These are phyloP conservation scores for Draba incana DNA, from an alignment of 345 rosid genomes.

Conservation along the genomic window DNA sequence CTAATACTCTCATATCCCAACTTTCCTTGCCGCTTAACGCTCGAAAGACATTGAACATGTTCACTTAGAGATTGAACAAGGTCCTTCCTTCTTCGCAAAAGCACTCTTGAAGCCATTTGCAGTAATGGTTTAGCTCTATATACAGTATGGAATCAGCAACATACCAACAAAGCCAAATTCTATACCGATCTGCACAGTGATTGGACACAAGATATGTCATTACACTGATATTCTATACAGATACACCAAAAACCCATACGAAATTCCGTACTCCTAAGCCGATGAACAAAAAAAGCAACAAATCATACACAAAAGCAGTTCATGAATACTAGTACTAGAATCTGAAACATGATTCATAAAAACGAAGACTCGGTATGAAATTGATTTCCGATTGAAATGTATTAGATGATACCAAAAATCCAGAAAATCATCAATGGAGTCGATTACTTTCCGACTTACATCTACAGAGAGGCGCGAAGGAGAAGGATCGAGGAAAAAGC, in stretches of 20 bases:
- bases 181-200: conserved; percentile 35
- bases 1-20: conserved; percentile 32
- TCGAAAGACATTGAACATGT: conserved; percentile 46
- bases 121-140: conserved; percentile 25
- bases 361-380: background rate
- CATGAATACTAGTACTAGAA: background rate
- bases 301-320: background rate
- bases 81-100: conserved; percentile 57
- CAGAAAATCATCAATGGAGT: conserved; percentile 20
- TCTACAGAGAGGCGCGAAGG: conserved; percentile 14
- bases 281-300: background rate
- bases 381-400: conserved; percentile 23
- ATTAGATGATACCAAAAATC: background rate
- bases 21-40: conserved; percentile 44
- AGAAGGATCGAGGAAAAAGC: conserved; percentile 19
- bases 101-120: conserved; percentile 71
- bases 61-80: conserved; percentile 45
- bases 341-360: conserved; percentile 1
- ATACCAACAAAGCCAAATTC: conserved; percentile 31
- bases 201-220: conserved; percentile 8
- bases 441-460: conserved; percentile 32
- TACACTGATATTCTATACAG: background rate
- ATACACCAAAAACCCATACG: background rate
- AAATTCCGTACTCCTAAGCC: background rate
- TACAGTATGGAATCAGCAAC: conserved; percentile 28